These are phyloP conservation scores for Diaporthe sp. DNA, from an alignment of 2,329 filamentous ascomycete genomes.

Conservation along the genomic window DNA sequence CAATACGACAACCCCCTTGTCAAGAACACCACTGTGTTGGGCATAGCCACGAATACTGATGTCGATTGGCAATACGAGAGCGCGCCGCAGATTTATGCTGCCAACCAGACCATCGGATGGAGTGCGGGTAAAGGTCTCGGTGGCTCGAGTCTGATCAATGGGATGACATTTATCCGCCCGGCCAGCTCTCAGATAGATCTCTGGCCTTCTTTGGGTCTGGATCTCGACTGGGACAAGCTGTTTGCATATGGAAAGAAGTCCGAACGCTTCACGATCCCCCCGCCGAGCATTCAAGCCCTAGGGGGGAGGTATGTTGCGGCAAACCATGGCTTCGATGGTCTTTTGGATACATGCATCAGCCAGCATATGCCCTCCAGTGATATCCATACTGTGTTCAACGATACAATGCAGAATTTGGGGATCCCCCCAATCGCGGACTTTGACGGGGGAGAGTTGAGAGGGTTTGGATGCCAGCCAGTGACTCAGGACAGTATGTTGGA, in stretches of 20 bases:
- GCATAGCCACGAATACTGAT: conserved; percentile 5
- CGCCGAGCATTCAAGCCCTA: background rate
- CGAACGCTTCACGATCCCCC: background rate
- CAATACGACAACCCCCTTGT: conserved; percentile 8
- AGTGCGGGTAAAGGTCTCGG: conserved; percentile 1
- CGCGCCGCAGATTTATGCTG: conserved; percentile 7
- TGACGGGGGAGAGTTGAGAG: conserved; percentile 3
- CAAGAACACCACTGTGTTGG: conserved; percentile 8
- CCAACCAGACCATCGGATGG: conserved; percentile 2
- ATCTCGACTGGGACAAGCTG: conserved; percentile 2
- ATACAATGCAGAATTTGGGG: conserved; percentile 1
- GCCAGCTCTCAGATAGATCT: conserved; percentile 8
- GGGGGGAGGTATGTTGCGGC: background rate
- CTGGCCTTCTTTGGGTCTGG: conserved; percentile 5
- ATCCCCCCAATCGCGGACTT: conserved; percentile 2
- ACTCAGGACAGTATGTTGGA: conserved; percentile 1
- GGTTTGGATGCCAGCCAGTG: conserved; percentile 1
- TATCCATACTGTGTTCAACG: conserved; percentile 3
- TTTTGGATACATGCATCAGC: conserved; percentile 7
- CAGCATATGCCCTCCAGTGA: conserved; percentile 9
- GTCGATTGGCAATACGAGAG: conserved; percentile 8
- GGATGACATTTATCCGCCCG: conserved; percentile 7
- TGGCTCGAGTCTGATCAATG: conserved; percentile 10
- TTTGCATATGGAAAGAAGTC: conserved; percentile 1
- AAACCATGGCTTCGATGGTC: conserved; percentile 5